Conservation (phyloP, 345 rosid genomes). For the Laguncularia racemosa region DNA sequence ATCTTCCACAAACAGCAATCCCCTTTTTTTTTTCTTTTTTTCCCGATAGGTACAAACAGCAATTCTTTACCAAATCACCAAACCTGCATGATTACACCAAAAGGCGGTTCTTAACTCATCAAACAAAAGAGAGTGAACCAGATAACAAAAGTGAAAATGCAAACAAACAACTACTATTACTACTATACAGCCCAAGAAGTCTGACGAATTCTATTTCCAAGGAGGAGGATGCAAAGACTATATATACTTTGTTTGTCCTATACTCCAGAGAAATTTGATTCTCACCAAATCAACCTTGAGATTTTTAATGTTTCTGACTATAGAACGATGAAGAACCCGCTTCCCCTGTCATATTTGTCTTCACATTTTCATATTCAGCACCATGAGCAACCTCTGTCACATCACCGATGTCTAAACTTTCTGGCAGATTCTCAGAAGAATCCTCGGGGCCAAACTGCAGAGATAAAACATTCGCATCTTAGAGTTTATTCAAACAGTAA, state of each 20-base stretch:
- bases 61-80: not conserved
- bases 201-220: no score
- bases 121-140: not conserved
- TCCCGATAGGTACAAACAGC: not conserved
- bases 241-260: no score
- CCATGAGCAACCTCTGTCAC: conserved; percentile 42
- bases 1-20: no score
- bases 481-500: not conserved
- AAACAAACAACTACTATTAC: no score
- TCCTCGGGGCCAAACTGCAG: conserved; percentile 47
- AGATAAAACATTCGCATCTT: conserved; percentile 5
- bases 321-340: conserved; percentile 43
- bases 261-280: no score
- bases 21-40: no score
- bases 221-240: no score
- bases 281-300: conserved; percentile 20
- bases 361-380: conserved; percentile 35
- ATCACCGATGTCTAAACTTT: conserved; percentile 80
- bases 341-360: conserved; percentile 36
- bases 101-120: conserved; percentile 1
- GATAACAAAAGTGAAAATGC: no score
- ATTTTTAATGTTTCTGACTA: conserved; percentile 21
- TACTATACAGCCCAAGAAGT: no score
- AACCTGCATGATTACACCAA: not conserved
- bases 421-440: conserved; percentile 62